Evolutionary conservation across 495 filamentous ascomycete species (phyloP).

Genomic region (Trichoderma orchidacearum): DNA sequence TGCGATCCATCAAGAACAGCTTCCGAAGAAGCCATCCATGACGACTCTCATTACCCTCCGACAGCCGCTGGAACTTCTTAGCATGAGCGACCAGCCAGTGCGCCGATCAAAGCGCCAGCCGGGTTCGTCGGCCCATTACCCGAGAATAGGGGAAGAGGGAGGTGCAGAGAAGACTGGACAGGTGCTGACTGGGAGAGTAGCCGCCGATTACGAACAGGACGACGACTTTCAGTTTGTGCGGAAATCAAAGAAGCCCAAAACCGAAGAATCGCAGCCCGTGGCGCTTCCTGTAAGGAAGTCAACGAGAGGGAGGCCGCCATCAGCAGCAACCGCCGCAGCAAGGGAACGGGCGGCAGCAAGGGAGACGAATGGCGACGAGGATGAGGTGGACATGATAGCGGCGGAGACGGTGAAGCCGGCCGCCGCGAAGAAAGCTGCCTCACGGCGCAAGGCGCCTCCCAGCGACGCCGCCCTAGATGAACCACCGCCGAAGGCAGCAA

Average conservation of each 20-base stretch:
- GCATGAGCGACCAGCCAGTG: conserved; percentile 44
- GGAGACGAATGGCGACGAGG: conserved; percentile 5
- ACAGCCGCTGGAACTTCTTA: conserved; percentile 43
- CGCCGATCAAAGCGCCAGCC: conserved; percentile 41
- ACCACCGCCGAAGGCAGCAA: conserved; percentile 3
- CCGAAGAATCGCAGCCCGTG: conserved; percentile 24
- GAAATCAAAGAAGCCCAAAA: conserved; percentile 37
- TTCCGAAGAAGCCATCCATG: conserved; percentile 31
- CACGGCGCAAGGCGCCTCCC: conserved; percentile 10
- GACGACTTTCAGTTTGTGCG: conserved; percentile 51
- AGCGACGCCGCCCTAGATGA: conserved; percentile 8
- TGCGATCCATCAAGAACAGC: not conserved
- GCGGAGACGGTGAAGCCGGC: conserved; percentile 9
- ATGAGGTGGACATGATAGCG: conserved; percentile 8
- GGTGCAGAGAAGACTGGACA: conserved; percentile 6
- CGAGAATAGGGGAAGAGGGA: not conserved
- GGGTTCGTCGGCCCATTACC: conserved; percentile 24
- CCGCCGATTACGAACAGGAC: conserved; percentile 47
- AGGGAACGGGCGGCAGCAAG: not conserved
- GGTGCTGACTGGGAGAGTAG: conserved; percentile 10
- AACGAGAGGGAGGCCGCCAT: conserved; percentile 22
- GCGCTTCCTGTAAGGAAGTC: conserved; percentile 20
- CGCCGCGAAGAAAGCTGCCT: conserved; percentile 11
- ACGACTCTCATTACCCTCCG: conserved; percentile 46
- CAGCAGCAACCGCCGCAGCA: conserved; percentile 9